Percentiles rank a stretch among this genome's conserved stretches.
phyloP scores from a whole-genome alignment of 805 yeast species.

The Wickerhamiella allomyrinae region DNA sequence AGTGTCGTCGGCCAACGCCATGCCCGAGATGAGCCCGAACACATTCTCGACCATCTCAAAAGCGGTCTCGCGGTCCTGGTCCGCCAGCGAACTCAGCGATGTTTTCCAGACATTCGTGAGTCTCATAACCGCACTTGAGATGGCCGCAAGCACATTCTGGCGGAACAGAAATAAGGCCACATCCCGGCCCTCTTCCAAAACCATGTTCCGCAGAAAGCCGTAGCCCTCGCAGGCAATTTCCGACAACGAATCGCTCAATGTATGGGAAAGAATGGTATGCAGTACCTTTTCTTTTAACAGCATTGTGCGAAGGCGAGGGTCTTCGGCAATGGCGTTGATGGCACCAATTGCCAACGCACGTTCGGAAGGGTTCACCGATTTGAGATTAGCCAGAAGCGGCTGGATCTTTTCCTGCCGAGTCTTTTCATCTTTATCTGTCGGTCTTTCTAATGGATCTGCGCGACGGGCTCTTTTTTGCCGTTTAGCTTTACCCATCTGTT shows the following conservation, averaged over 20 bases:
- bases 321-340: constrained; percentile 57
- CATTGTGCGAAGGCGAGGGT: constrained; percentile 42
- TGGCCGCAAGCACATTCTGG: constrained; percentile 53
- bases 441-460: constrained; percentile 8
- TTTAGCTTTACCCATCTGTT: not conserved
- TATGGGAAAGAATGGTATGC: constrained; percentile 45
- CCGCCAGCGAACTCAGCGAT: constrained; percentile 22
- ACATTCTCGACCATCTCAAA: constrained; percentile 62
- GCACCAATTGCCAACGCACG: constrained; percentile 65
- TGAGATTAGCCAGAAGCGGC: constrained; percentile 54
- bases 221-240: constrained; percentile 70
- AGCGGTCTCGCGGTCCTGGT: constrained; percentile 19
- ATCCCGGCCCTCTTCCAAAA: constrained; percentile 80
- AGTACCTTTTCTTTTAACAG: constrained; percentile 62
- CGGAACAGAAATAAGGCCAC: constrained; percentile 65
- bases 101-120: constrained; percentile 21
- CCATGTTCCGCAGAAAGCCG: constrained; percentile 68
- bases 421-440: constrained; percentile 31
- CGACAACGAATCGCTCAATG: constrained; percentile 50
- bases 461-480: constrained; percentile 1
- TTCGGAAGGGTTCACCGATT: constrained; percentile 53
- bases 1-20: constrained; percentile 51
- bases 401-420: constrained; percentile 42
- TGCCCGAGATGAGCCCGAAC: constrained; percentile 49
- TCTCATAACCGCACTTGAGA: constrained; percentile 39